These are phyloP conservation scores for Coemansia sp. DNA, from an alignment of 192 early-diverging fungal species.

Conservation along the genomic window DNA sequence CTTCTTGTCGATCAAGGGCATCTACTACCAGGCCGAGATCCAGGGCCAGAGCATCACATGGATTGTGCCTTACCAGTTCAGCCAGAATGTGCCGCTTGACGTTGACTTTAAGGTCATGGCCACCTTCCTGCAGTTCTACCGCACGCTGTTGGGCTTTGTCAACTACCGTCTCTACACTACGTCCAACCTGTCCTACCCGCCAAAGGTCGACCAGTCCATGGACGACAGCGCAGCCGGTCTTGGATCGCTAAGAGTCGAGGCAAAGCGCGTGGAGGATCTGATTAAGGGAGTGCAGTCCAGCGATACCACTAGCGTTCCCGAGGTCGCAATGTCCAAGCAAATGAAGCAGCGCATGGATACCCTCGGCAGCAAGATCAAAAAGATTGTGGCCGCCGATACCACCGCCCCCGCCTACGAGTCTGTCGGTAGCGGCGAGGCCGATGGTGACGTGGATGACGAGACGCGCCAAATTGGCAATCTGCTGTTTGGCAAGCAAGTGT, in stretches of 20 bases:
- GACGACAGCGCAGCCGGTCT: conserved; percentile 48
- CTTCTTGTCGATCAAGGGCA: conserved; percentile 98
- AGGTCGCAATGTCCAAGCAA: conserved; percentile 13
- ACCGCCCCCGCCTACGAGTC: conserved; percentile 21
- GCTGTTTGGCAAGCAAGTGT: conserved; percentile 64
- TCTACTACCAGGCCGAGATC: conserved; percentile 99
- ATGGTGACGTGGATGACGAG: conserved; percentile 17
- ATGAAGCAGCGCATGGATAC: conserved; percentile 37
- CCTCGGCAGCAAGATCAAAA: conserved; percentile 43
- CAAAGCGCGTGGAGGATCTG: conserved; percentile 43
- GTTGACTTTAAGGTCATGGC: conserved; percentile 97
- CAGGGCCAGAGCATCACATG: conserved; percentile 91
- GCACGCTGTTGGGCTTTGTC: conserved; percentile 89
- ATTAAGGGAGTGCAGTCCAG: conserved; percentile 29
- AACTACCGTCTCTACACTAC: conserved; percentile 91
- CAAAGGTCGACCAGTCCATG: conserved; percentile 63
- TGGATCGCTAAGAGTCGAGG: conserved; percentile 41
- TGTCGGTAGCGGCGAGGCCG: not conserved
- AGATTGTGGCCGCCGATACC: conserved; percentile 22
- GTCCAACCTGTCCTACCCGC: conserved; percentile 89
- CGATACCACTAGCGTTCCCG: conserved; percentile 15
- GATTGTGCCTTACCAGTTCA: conserved; percentile 96
- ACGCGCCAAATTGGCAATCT: conserved; percentile 41
- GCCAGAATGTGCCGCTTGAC: conserved; percentile 80
- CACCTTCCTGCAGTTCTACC: conserved; percentile 96